Evolutionary conservation across 1,139 yeast species (phyloP).

Genomic region (Nakaseomyces nivariensis): DNA sequence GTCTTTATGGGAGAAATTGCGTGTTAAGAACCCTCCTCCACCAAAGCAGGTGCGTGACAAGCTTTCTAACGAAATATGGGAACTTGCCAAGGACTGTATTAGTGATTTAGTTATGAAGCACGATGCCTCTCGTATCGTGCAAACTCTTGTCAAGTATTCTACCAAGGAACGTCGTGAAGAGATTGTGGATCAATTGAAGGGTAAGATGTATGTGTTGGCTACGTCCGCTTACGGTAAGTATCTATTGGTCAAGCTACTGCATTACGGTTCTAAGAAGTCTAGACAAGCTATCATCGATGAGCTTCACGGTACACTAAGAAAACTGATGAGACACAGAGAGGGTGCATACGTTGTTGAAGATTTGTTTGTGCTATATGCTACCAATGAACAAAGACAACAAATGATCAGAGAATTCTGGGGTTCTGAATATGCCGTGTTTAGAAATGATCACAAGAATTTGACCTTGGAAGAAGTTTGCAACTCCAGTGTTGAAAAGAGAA

Average conservation of each 20-base stretch:
- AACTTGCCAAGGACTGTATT: constrained; percentile 61
- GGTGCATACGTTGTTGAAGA: constrained; percentile 99
- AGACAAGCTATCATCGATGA: constrained; percentile 69
- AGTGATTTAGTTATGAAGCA: constrained; percentile 86
- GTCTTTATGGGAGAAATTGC: constrained; percentile 79
- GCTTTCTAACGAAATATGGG: constrained; percentile 80
- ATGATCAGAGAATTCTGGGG: constrained; percentile 97
- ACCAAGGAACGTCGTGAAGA: constrained; percentile 68
- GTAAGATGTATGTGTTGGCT: constrained; percentile 71
- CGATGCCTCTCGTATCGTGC: constrained; percentile 94
- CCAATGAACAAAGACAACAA: constrained; percentile 75
- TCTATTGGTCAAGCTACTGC: constrained; percentile 75
- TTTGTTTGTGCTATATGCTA: constrained; percentile 74
- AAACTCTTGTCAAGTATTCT: constrained; percentile 81
- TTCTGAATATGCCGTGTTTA: constrained; percentile 87
- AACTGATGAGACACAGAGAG: constrained; percentile 91
- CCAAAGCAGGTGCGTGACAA: constrained; percentile 71
- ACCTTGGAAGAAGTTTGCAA: constrained; percentile 56
- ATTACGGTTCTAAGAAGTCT: constrained; percentile 80
- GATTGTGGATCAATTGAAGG: constrained; percentile 62
- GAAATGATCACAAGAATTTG: constrained; percentile 57
- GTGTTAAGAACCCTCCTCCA: constrained; percentile 77
- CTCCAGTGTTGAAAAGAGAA: constrained; percentile 76
- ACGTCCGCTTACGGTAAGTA: constrained; percentile 92
- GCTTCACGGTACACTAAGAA: constrained; percentile 82